A percentile compares a stretch with the other conserved stretches of the same genome.
Conservation (phyloP, 164 flowering plant genomes). For the Berberis vulgaris region DNA sequence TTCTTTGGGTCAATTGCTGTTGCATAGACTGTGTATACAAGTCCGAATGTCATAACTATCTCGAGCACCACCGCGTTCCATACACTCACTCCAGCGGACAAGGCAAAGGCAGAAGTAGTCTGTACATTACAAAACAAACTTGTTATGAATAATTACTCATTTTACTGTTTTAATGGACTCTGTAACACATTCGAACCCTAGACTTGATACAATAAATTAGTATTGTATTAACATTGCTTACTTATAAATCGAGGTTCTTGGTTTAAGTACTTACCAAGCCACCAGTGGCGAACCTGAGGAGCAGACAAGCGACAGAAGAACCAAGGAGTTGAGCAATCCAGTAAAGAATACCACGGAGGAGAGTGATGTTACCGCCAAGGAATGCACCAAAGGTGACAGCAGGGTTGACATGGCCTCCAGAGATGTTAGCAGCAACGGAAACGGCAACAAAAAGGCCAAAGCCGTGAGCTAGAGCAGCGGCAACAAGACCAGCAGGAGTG, state of each 20-base stretch:
- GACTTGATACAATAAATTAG: too few relatives aligned
- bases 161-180: too few relatives aligned
- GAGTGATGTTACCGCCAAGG: slow-evolving; percentile 42
- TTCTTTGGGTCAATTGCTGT: slow-evolving; percentile 27
- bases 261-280: slow-evolving; percentile 20
- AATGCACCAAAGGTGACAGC: slow-evolving; percentile 53
- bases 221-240: too few relatives aligned
- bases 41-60: slow-evolving; percentile 25
- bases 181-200: too few relatives aligned
- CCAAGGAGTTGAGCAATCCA: slow-evolving; percentile 48
- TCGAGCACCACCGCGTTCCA: slow-evolving; percentile 18
- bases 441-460: slow-evolving; percentile 45
- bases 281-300: slow-evolving; percentile 30
- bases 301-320: slow-evolving; percentile 34
- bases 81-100: slow-evolving; percentile 11
- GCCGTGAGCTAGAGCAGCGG: slow-evolving; percentile 33
- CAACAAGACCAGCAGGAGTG: slow-evolving; percentile 27
- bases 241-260: too few relatives aligned
- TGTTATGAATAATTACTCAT: too few relatives aligned
- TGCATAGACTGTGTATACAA: slow-evolving; percentile 26
- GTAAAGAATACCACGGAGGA: slow-evolving; percentile 39
- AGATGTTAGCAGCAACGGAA: slow-evolving; percentile 40
- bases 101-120: slow-evolving; percentile 4
- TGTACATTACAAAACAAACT: too few relatives aligned
- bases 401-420: slow-evolving; percentile 57